These are phyloP conservation scores for Starmerella davenportii DNA, from an alignment of 805 yeast species.

Conservation along the genomic window DNA sequence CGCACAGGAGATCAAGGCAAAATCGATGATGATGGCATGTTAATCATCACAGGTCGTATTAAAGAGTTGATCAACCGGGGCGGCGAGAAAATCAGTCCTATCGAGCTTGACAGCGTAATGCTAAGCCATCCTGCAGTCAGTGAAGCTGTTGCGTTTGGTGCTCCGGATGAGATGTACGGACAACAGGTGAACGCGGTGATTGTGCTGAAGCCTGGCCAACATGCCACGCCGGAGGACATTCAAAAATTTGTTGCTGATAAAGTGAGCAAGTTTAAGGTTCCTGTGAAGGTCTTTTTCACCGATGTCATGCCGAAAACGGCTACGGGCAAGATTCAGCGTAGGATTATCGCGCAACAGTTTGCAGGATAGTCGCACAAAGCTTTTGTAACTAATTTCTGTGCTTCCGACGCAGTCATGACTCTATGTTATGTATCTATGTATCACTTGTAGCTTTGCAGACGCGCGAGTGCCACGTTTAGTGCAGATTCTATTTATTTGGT, in stretches of 20 bases:
- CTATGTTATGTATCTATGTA: too few relatives aligned
- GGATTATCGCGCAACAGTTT: slow-evolving; percentile 37
- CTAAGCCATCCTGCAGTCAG: slow-evolving; percentile 42
- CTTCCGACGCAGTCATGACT: not conserved
- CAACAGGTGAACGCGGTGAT: slow-evolving; percentile 56
- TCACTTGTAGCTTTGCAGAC: too few relatives aligned
- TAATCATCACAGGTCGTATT: slow-evolving; percentile 48
- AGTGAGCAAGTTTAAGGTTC: slow-evolving; percentile 43
- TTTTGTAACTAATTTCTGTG: not conserved
- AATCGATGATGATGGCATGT: slow-evolving; percentile 39
- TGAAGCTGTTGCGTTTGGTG: slow-evolving; percentile 58
- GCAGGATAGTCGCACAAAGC: slow-evolving; percentile 5
- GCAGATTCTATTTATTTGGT: too few relatives aligned
- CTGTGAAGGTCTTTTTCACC: slow-evolving; percentile 38
- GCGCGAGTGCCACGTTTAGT: too few relatives aligned
- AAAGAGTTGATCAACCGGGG: slow-evolving; percentile 62
- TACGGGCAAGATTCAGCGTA: slow-evolving; percentile 59
- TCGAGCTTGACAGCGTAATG: slow-evolving; percentile 47
- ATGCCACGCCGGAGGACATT: slow-evolving; percentile 28
- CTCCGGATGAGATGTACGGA: slow-evolving; percentile 48
- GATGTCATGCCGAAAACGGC: slow-evolving; percentile 55
- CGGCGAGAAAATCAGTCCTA: slow-evolving; percentile 62
- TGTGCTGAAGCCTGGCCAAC: slow-evolving; percentile 31
- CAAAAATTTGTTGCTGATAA: slow-evolving; percentile 29
- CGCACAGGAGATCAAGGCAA: slow-evolving; percentile 67